Evolutionary conservation across 345 rosid species (phyloP).

Genomic region (Microthlaspi erraticum): DNA sequence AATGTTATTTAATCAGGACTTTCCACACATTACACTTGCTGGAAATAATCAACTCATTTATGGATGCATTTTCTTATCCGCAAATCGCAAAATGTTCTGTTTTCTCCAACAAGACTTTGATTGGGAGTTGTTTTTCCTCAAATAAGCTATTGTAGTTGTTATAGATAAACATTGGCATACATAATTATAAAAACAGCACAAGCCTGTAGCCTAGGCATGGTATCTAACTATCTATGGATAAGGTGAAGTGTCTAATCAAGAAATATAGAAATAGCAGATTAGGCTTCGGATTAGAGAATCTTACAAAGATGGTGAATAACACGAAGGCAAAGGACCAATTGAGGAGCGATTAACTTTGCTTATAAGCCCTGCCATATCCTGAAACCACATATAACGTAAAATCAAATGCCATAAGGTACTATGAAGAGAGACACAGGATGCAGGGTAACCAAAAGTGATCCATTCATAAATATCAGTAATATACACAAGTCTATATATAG

Average conservation of each 20-base stretch:
- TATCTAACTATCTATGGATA: background rate
- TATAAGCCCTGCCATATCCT: slow-evolving; percentile 99
- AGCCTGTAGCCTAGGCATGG: slow-evolving; percentile 15
- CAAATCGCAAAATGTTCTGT: slow-evolving; percentile 1
- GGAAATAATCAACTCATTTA: background rate
- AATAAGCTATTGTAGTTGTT: background rate
- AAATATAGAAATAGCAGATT: slow-evolving; percentile 11
- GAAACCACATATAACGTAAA: slow-evolving; percentile 40
- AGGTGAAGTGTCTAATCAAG: slow-evolving; percentile 19
- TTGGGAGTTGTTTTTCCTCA: background rate
- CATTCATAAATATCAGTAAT: background rate
- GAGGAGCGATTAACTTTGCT: slow-evolving; percentile 99
- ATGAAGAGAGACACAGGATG: background rate
- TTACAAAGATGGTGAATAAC: slow-evolving; percentile 94
- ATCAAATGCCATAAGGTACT: slow-evolving; percentile 29
- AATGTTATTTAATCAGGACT: background rate
- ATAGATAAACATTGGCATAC: background rate
- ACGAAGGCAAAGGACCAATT: slow-evolving; percentile 90
- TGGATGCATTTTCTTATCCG: background rate
- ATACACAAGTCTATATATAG: slow-evolving; percentile 17
- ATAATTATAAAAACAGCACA: background rate
- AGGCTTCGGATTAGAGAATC: slow-evolving; percentile 42
- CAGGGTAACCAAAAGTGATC: slow-evolving; percentile 3
- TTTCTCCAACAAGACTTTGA: background rate
- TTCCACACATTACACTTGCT: slow-evolving; percentile 8